Evolutionary conservation across 345 rosid species (phyloP).

Genomic region (Rhizophora apiculata): DNA sequence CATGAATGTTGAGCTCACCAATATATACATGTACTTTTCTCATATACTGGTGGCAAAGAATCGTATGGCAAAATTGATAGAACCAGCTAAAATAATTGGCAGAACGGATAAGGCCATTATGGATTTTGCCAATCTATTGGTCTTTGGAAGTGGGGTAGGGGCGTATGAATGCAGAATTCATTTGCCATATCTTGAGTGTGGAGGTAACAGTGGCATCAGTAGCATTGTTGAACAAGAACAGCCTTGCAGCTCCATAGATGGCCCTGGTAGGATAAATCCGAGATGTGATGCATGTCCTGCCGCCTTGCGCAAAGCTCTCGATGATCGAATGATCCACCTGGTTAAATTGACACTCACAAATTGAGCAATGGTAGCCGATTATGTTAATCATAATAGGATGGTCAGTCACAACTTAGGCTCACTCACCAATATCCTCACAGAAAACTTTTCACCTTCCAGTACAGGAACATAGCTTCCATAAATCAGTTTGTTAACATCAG

Average conservation of each 20-base stretch:
- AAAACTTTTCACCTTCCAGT: slow-evolving; percentile 60
- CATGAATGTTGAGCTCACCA: too few relatives aligned
- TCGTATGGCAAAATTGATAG: not conserved
- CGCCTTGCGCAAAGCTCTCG: slow-evolving; percentile 86
- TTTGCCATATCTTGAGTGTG: slow-evolving; percentile 61
- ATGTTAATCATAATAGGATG: not conserved
- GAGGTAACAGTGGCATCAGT: slow-evolving; percentile 40
- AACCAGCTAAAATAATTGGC: not conserved
- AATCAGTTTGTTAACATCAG: slow-evolving; percentile 53
- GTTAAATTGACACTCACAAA: not conserved
- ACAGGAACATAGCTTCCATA: slow-evolving; percentile 69
- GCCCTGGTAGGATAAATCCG: slow-evolving; percentile 78
- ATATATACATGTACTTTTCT: too few relatives aligned
- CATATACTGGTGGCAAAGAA: too few relatives aligned
- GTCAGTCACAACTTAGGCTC: not conserved
- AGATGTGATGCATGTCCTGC: slow-evolving; percentile 61
- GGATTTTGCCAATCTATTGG: not conserved
- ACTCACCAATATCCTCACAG: slow-evolving; percentile 66
- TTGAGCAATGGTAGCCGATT: not conserved
- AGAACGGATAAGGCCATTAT: not conserved
- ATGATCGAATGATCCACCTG: slow-evolving; percentile 81
- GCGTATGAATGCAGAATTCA: slow-evolving; percentile 65
- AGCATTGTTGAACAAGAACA: slow-evolving; percentile 83
- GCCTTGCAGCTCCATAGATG: slow-evolving; percentile 55
- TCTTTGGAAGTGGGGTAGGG: slow-evolving; percentile 28